Evolutionary conservation across 306 rosid species (phyloP).

Genomic region (Dicorynia guianensis): DNA sequence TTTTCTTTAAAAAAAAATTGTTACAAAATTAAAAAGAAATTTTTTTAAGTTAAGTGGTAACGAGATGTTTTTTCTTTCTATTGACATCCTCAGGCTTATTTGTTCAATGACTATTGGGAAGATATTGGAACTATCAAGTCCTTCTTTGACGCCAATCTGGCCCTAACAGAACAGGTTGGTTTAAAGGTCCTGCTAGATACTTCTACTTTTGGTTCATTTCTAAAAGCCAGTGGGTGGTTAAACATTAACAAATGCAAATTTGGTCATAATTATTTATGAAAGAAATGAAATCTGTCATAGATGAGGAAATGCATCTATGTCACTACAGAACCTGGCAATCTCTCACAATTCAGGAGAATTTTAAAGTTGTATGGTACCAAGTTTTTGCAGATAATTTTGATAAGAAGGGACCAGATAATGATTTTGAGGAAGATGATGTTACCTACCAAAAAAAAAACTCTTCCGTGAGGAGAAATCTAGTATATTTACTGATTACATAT

Average conservation of each 20-base stretch:
- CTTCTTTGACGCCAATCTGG: conserved; percentile 90
- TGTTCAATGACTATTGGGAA: conserved; percentile 98
- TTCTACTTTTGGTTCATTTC: conserved; percentile 19
- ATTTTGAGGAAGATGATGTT: too few species aligned
- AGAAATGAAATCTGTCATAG: too few species aligned
- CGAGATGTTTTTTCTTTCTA: conserved; percentile 18
- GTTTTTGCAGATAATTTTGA: too few species aligned
- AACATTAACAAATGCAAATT: too few species aligned
- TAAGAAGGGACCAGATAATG: too few species aligned
- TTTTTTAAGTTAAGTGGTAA: not conserved
- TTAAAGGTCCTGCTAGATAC: not conserved
- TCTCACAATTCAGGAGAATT: too few species aligned
- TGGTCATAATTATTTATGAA: too few species aligned
- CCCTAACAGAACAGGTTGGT: conserved; percentile 89
- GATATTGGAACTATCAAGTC: conserved; percentile 96
- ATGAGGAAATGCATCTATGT: too few species aligned
- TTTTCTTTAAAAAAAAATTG: conserved; percentile 12
- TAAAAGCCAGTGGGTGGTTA: too few species aligned
- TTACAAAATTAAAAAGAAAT: not conserved
- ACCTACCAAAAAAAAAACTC: too few species aligned
- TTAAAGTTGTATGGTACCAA: too few species aligned
- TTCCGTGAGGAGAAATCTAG: not conserved
- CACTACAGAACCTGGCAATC: too few species aligned
- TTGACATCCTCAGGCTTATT: conserved; percentile 73
- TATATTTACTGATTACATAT: conserved; percentile 29